Base-by-base conservation (phyloP, 164 flowering plant genomes). In the Magnolia kwangsiensis region DNA sequence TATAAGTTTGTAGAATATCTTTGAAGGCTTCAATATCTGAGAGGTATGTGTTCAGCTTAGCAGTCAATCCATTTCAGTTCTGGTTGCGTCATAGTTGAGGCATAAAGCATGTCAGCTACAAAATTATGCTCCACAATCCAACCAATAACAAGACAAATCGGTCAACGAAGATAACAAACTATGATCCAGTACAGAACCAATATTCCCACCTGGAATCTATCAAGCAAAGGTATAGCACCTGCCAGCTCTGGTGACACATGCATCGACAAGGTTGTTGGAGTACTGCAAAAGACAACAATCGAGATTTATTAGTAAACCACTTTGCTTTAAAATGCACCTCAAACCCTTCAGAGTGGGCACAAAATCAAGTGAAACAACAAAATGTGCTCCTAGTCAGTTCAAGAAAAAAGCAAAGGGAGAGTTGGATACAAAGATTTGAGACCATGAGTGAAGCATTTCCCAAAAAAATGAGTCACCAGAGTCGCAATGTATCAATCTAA, bases 141-240 rank as follows among this genome's bases (percentile, higher is more conserved):
- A n/a, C 6, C 0, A 45, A 23, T 9, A 72, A 51, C 9, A n/a
- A 10, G 74, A 73, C 67, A 68, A 29, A 1, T 16, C 51, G 16
- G 18, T 14, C 45, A 16, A 14, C 29, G 8, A 27, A 27, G 14
- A 37, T 18, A 31, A 68, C 11, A 68, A 14, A 31, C 67, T 13
- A 21, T n/a, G 10, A 21, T 21, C 24, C 63, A 16, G n/a, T 50
- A 20, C 14, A 55, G 10, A 1, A 37, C 27, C 16, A 31, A 51
- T 55, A 7, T 67, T 68, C 82, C 59, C 69, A 93, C 99, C 97
- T 96, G 99, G 70, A 96, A 94, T 84, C 86, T 88, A 84, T 93
- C 97, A 73, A 91, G 86, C 81, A 93, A 80, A n/a, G 99, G 98
- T 82, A 94, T 87, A 51, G 96, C 98, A 75, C 92, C 90, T 20